Evolutionary conservation across 1,139 yeast species (phyloP).

Genomic region (Hansenula sp.): DNA sequence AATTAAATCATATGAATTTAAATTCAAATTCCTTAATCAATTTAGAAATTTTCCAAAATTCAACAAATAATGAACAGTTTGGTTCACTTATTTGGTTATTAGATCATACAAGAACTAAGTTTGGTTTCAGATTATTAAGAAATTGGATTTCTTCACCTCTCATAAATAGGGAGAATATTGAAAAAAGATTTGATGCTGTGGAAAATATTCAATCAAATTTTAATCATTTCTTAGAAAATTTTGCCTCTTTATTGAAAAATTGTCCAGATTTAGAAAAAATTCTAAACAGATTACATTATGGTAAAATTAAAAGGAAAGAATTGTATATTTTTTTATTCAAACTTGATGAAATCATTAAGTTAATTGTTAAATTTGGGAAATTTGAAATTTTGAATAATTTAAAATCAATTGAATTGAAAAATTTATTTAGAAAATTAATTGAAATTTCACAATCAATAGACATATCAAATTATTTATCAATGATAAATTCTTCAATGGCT

Average conservation of each 20-base stretch:
- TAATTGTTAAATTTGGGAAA: constrained; percentile 27
- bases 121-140: constrained; percentile 64
- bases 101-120: constrained; percentile 74
- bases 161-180: constrained; percentile 46
- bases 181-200: constrained; percentile 60
- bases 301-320: constrained; percentile 61
- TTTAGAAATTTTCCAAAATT: constrained; percentile 69
- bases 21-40: constrained; percentile 66
- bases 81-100: constrained; percentile 80
- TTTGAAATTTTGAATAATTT: constrained; percentile 21
- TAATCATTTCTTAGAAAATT: constrained; percentile 49
- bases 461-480: constrained; percentile 34
- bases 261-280: constrained; percentile 68
- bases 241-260: constrained; percentile 40
- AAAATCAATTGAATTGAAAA: constrained; percentile 28
- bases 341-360: constrained; percentile 33
- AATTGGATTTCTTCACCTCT: constrained; percentile 80
- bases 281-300: constrained; percentile 66
- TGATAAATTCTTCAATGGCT: constrained; percentile 58
- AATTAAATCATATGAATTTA: constrained; percentile 57
- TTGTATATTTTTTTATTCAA: constrained; percentile 55
- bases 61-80: constrained; percentile 46
- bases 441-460: constrained; percentile 15
- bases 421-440: constrained; percentile 27
- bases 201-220: constrained; percentile 47